These are phyloP conservation scores for Populus simonii DNA, from an alignment of 345 rosid species.

Conservation along the genomic window DNA sequence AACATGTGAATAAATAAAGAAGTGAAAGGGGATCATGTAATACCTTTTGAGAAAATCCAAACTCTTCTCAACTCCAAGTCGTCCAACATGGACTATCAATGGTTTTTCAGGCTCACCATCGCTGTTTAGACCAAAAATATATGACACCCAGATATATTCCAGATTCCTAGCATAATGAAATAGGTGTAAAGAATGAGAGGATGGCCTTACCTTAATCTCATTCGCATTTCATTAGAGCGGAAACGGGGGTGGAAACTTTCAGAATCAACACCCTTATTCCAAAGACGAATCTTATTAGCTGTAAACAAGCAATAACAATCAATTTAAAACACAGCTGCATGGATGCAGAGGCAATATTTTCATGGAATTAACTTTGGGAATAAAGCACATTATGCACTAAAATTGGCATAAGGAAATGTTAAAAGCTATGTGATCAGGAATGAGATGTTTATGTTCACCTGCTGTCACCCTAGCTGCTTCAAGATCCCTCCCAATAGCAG, in stretches of 20 bases:
- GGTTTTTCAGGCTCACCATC: conserved; percentile 90
- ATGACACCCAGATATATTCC: conserved; percentile 15
- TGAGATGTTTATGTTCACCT: conserved; percentile 44
- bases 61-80: conserved; percentile 94
- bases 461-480: conserved; percentile 77
- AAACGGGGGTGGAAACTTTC: conserved; percentile 84
- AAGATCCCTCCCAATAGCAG: conserved; percentile 86
- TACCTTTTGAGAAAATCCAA: conserved; percentile 93
- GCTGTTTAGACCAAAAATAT: conserved; percentile 41
- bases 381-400: not conserved
- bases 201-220: conserved; percentile 60
- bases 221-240: conserved; percentile 74
- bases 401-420: not conserved
- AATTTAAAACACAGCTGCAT: conserved; percentile 12
- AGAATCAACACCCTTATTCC: conserved; percentile 99
- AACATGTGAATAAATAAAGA: not conserved
- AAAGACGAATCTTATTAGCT: conserved; percentile 93
- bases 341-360: not conserved
- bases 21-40: not conserved
- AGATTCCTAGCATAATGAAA: not conserved
- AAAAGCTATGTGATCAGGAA: not conserved
- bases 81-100: conserved; percentile 86
- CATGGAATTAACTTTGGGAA: not conserved
- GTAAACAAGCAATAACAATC: conserved; percentile 18
- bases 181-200: not conserved